Conservation (phyloP, 495 filamentous ascomycete genomes). For the Podospora pseudoanserina region DNA sequence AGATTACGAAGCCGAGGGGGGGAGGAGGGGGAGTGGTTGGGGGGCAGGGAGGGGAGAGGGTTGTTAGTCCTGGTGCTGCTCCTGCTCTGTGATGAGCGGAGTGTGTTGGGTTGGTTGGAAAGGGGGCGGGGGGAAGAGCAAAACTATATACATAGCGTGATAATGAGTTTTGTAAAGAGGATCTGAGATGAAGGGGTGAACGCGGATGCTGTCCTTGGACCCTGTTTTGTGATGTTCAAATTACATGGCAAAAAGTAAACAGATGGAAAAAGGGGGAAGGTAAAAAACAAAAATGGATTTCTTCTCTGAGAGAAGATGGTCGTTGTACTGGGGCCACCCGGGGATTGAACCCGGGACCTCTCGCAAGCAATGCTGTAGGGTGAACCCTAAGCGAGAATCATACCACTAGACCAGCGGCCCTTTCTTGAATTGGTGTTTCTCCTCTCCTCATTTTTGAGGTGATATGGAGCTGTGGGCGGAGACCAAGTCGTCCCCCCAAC, state of each 20-base stretch:
- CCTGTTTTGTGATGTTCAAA: too few species aligned
- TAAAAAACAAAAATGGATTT: neutral
- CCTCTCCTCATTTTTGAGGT: neutral
- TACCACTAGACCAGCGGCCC: neutral
- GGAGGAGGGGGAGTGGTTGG: conserved; percentile 3
- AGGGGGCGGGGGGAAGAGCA: neutral
- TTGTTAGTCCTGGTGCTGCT: neutral
- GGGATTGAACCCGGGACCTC: neutral
- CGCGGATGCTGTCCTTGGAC: too few species aligned
- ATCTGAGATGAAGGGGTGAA: too few species aligned
- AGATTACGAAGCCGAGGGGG: conserved; percentile 51
- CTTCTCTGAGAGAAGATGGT: neutral
- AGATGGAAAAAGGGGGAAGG: neutral
- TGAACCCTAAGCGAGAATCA: neutral
- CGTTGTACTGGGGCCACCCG: neutral
- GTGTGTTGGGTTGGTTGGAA: neutral
- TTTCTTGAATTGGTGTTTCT: neutral
- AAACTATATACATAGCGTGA: neutral
- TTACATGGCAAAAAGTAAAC: too few species aligned
- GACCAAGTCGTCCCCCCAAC: neutral
- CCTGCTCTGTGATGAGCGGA: neutral
- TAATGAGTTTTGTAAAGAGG: neutral
- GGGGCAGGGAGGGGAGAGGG: neutral
- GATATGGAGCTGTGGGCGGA: neutral
- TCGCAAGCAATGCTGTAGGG: neutral